Evolutionary conservation across 208 protist species (phyloP).

Genomic region (Trichomonas vaginalis): DNA sequence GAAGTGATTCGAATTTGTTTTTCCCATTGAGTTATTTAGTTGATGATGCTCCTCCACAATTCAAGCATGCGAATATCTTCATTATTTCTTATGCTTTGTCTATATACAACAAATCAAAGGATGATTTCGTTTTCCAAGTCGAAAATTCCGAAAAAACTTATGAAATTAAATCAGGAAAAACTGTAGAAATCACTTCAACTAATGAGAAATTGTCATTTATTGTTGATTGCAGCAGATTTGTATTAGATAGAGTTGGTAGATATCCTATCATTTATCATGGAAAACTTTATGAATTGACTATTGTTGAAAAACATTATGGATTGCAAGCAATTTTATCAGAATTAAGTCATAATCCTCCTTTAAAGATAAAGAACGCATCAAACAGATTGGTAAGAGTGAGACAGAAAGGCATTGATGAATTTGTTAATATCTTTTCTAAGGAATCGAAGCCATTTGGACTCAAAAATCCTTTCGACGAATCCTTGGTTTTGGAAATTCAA

Average conservation of each 20-base stretch:
- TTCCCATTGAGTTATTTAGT: background rate
- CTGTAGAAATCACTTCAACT: background rate
- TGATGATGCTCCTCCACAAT: background rate
- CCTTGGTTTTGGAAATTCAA: background rate
- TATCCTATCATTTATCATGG: background rate
- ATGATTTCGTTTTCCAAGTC: background rate
- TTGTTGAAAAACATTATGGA: background rate
- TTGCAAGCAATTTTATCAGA: background rate
- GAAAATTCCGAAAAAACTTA: background rate
- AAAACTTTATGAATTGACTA: background rate
- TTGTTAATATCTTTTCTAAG: background rate
- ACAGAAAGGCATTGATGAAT: background rate
- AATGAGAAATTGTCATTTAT: background rate
- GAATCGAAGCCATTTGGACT: background rate
- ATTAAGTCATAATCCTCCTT: background rate
- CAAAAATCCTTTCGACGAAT: background rate
- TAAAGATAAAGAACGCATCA: background rate
- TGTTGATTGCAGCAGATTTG: background rate
- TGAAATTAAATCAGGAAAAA: background rate
- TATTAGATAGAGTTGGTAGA: background rate
- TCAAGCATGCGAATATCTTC: background rate
- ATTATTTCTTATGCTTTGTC: background rate
- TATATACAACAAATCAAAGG: background rate
- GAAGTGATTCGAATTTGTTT: background rate
- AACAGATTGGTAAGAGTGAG: background rate